phyloP scores from a whole-genome alignment of 331 rosid genomes.

The Telfairia occidentalis region DNA sequence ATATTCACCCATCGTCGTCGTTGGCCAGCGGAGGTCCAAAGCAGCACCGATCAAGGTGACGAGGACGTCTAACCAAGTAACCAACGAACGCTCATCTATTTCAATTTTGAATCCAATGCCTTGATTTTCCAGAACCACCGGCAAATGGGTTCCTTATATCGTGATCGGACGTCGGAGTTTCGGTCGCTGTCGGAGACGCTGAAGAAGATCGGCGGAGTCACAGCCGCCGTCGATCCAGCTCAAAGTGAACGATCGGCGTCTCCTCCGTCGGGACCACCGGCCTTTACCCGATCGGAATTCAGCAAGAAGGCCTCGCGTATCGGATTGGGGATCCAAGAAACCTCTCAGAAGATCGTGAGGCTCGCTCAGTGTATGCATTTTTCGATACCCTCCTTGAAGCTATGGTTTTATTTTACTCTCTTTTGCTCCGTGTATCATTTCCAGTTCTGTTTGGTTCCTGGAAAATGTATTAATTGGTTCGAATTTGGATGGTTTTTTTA shows the following conservation, averaged over 20 bases:
- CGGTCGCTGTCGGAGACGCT: conserved; percentile 53
- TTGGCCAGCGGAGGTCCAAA: not conserved
- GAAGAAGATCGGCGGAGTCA: conserved; percentile 42
- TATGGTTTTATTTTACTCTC: not conserved
- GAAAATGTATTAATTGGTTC: not conserved
- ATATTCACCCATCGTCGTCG: not conserved
- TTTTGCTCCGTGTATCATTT: not conserved
- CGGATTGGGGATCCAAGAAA: conserved; percentile 63
- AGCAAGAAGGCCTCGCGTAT: conserved; percentile 63
- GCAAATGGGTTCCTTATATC: conserved; percentile 48
- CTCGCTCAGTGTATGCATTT: conserved; percentile 47
- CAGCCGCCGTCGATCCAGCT: conserved; percentile 23
- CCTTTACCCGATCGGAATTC: conserved; percentile 56
- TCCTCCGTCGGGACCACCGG: not conserved
- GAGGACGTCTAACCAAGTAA: not conserved
- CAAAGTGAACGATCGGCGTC: conserved; percentile 30
- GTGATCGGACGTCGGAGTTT: conserved; percentile 86
- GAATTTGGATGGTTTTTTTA: not conserved
- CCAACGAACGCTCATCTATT: not conserved
- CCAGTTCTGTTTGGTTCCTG: not conserved
- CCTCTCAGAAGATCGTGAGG: conserved; percentile 56
- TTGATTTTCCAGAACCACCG: not conserved
- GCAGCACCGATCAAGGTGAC: not conserved
- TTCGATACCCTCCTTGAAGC: not conserved
- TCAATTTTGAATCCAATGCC: not conserved